Base-by-base conservation (phyloP, 805 yeast genomes). In the Huiozyma naganishii region DNA sequence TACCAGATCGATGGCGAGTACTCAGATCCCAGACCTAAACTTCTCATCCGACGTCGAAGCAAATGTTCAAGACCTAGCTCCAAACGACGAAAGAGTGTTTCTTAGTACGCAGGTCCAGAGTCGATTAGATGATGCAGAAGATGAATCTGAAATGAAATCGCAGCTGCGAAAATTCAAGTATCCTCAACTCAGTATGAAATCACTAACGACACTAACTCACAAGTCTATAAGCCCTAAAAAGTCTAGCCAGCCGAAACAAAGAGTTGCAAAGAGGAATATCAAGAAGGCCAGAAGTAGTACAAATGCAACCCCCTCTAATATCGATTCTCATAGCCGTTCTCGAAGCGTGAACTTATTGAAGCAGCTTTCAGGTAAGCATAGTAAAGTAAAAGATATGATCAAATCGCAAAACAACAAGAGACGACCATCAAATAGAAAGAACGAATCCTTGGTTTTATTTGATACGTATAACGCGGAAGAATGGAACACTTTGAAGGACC, bases 101-200 rank as follows among this genome's bases (percentile, higher is more conserved):
- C 46, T 62, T 4, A 55, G 50, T 32, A 62, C 66, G 5, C 66
- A 62, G 41, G 51, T 62, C 7, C 66, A 62, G 43, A 45, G 64
- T 33, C 45, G 53, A 27, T 37, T 62, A 17, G 65, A 61, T 44
- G 62, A 56, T 11, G 42, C 41, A 7, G 57, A 58, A 27, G 48
- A 45, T 6, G 54, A 58, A 23, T 39, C 41, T 10, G 49, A 32
- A 2, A 7, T 55, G 23, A 50, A 48, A 42, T 35, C 46, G 5
- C 46, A 44, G 32, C 44, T 61, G 10, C 40, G 45, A 11, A 48
- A 51, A 13, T 61, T 58, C 37, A 55, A 54, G 35, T 54, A 54
- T 44, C 29, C 48, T 12, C 12, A 11, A 7, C 27, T 34, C 27
- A 29, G 2, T 6, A 12, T 32, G 6, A 10, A 9, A 2, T 9